These are phyloP conservation scores for Penicillium sclerotiorum DNA, from an alignment of 2,329 filamentous ascomycete genomes.

Conservation along the genomic window DNA sequence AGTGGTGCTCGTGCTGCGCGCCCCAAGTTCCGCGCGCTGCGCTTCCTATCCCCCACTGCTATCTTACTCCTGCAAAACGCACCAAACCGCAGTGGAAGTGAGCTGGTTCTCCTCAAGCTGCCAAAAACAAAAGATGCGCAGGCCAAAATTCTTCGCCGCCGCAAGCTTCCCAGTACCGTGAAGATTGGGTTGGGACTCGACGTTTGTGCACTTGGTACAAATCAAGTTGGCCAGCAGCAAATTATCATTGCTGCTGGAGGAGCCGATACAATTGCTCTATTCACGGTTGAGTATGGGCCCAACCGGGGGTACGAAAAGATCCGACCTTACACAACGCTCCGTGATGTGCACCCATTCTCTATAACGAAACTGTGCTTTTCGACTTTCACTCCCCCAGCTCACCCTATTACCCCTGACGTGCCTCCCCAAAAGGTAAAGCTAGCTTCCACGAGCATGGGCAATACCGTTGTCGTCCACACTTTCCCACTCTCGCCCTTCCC, in stretches of 20 bases:
- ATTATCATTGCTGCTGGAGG: conserved; percentile 79
- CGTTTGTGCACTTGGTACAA: conserved; percentile 67
- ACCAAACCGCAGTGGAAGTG: conserved; percentile 57
- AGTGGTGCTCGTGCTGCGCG: conserved; percentile 35
- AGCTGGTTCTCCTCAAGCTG: conserved; percentile 54
- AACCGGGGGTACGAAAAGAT: conserved; percentile 51
- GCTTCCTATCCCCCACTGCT: conserved; percentile 58
- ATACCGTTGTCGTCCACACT: conserved; percentile 76
- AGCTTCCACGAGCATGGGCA: conserved; percentile 78
- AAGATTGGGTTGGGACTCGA: conserved; percentile 78
- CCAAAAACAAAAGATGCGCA: conserved; percentile 26
- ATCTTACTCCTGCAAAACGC: conserved; percentile 60
- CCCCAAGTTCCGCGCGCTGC: conserved; percentile 58
- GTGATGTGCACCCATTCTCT: conserved; percentile 59
- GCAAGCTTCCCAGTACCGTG: conserved; percentile 67
- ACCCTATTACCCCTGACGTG: conserved; percentile 51
- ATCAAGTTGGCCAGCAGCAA: conserved; percentile 67
- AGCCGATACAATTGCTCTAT: conserved; percentile 77
- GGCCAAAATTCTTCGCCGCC: conserved; percentile 53
- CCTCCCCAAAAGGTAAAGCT: conserved; percentile 69
- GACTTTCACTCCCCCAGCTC: conserved; percentile 54
- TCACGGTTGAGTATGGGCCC: conserved; percentile 70
- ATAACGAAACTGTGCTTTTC: conserved; percentile 61
- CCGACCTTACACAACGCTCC: conserved; percentile 54
- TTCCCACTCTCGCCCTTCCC: conserved; percentile 64